These are phyloP conservation scores for Bimuria novae-zelandiae DNA, from an alignment of 2,329 filamentous ascomycete genomes.

Conservation along the genomic window DNA sequence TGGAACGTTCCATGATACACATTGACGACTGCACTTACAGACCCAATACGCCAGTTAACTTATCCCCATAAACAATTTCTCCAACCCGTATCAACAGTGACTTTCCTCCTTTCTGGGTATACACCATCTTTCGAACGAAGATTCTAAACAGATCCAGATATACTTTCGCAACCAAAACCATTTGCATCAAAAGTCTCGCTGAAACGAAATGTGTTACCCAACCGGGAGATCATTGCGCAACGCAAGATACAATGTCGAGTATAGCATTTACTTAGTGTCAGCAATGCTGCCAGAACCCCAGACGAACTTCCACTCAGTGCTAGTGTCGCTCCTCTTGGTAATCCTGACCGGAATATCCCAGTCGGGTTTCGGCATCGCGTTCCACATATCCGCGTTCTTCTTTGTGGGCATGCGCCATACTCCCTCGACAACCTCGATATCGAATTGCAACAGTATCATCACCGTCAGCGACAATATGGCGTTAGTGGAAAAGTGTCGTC, in stretches of 20 bases:
- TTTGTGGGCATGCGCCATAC: conserved; percentile 29
- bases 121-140: no score
- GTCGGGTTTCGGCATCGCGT: conserved; percentile 40
- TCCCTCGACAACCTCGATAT: conserved; percentile 29
- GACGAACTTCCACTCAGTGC: conserved; percentile 26
- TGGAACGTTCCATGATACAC: no score
- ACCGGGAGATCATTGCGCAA: no score
- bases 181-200: neutral
- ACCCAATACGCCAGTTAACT: no score
- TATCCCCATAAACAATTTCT: no score
- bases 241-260: no score
- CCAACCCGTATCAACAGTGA: no score
- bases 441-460: conserved; percentile 41
- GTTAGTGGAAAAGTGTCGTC: conserved; percentile 44
- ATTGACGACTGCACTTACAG: no score
- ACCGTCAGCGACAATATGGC: conserved; percentile 40
- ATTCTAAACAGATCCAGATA: no score
- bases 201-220: no score
- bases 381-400: conserved; percentile 35
- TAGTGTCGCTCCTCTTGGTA: conserved; percentile 3
- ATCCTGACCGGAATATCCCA: conserved; percentile 26
- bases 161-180: no score
- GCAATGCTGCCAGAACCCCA: conserved; percentile 14
- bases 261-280: neutral
- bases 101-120: no score